Percentiles rank a stretch among this genome's conserved stretches.
phyloP scores from a whole-genome alignment of 2,329 filamentous ascomycete genomes.

The Davidsoniella virescens region DNA sequence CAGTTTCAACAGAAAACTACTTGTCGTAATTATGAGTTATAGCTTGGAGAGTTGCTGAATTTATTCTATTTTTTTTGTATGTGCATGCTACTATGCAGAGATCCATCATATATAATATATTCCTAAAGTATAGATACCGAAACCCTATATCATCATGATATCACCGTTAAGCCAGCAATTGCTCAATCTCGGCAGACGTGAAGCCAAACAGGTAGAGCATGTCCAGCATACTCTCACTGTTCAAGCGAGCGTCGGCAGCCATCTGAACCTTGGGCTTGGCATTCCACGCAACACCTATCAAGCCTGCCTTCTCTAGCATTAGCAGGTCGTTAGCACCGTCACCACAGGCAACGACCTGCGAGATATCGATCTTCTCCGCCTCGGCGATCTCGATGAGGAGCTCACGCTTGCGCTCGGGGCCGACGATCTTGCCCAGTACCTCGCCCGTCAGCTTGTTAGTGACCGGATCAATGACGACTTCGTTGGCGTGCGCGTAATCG shows the following conservation, averaged over 20 bases:
- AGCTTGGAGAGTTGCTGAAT: too few relatives aligned
- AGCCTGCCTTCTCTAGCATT: conserved; percentile 59
- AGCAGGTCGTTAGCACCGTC: conserved; percentile 71
- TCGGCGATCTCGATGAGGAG: conserved; percentile 54
- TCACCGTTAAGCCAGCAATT: conserved; percentile 22
- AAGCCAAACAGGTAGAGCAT: conserved; percentile 61
- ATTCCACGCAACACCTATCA: conserved; percentile 64
- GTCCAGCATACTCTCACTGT: conserved; percentile 53
- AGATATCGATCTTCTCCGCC: conserved; percentile 47
- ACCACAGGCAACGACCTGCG: conserved; percentile 57
- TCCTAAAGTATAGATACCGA: too few relatives aligned
- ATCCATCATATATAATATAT: too few relatives aligned
- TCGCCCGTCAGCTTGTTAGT: conserved; percentile 50
- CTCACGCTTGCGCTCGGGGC: conserved; percentile 58
- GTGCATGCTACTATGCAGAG: too few relatives aligned
- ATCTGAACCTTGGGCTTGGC: conserved; percentile 71
- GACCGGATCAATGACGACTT: conserved; percentile 48
- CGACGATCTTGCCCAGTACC: conserved; percentile 54
- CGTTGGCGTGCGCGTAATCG: conserved; percentile 79
- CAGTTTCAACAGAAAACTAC: too few relatives aligned
- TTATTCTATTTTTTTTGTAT: too few relatives aligned
- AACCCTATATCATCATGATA: too few relatives aligned
- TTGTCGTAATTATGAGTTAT: too few relatives aligned
- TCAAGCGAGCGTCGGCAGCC: conserved; percentile 56
- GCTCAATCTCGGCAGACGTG: conserved; percentile 43